These are phyloP conservation scores for Chamaenerion angustifolium DNA, from an alignment of 345 rosid species.

Conservation along the genomic window DNA sequence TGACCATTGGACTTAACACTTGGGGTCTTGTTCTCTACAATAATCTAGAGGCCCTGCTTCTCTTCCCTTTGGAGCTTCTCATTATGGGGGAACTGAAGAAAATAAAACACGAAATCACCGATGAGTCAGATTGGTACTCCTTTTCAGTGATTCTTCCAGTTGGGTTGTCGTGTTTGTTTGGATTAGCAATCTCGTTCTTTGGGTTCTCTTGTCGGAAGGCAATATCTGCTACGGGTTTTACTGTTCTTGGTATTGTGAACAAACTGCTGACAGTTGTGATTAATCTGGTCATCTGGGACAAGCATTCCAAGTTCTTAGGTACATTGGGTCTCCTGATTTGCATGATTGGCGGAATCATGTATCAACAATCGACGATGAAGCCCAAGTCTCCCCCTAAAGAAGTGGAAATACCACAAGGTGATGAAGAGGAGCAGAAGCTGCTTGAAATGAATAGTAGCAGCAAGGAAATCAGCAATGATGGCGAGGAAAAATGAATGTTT, in stretches of 20 bases:
- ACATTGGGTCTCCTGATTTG: conserved; percentile 82
- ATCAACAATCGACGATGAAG: conserved; percentile 75
- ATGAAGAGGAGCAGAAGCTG: conserved; percentile 58
- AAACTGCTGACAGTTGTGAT: conserved; percentile 84
- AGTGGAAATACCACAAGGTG: conserved; percentile 24
- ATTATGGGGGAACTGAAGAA: conserved; percentile 93
- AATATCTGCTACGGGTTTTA: conserved; percentile 92
- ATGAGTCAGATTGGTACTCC: conserved; percentile 66
- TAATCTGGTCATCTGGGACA: conserved; percentile 83
- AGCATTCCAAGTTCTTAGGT: conserved; percentile 70
- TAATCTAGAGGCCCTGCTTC: conserved; percentile 82
- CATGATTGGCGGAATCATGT: conserved; percentile 82
- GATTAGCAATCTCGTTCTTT: conserved; percentile 86
- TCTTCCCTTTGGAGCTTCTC: conserved; percentile 83
- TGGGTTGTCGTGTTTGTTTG: conserved; percentile 73
- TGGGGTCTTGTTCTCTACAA: conserved; percentile 97
- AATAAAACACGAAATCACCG: conserved; percentile 60
- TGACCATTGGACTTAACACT: conserved; percentile 85
- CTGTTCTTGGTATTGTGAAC: conserved; percentile 96
- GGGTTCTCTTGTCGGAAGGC: conserved; percentile 93
- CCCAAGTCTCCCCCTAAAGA: conserved; percentile 33
- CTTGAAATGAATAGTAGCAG: conserved; percentile 60
- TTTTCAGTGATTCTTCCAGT: conserved; percentile 70
- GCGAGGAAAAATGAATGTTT: conserved; percentile 11
- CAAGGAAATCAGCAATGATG: conserved; percentile 14